phyloP scores from a whole-genome alignment of 441 rosid genomes.

The Aleurites moluccanus region DNA sequence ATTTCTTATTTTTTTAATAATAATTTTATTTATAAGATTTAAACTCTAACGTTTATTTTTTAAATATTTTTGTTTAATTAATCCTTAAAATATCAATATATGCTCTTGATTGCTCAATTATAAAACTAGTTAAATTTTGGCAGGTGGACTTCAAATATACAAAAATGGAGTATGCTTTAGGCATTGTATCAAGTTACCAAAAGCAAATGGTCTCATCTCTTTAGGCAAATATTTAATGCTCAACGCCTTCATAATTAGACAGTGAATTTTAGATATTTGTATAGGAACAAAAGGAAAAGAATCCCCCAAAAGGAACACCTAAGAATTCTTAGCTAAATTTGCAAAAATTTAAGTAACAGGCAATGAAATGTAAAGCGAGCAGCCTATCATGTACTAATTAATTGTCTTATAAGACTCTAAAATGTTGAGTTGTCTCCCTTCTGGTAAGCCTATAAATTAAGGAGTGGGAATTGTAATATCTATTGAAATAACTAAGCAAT shows the following conservation, averaged over 20 bases:
- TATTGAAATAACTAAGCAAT: background rate
- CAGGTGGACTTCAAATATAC: constrained; percentile 11
- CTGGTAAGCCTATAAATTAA: constrained; percentile 2
- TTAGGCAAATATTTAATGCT: background rate
- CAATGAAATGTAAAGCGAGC: background rate
- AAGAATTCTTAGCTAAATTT: background rate
- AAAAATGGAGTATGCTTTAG: constrained; percentile 1
- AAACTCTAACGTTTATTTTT: too few relatives aligned
- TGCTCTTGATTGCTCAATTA: background rate
- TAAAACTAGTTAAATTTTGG: background rate
- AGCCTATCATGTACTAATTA: background rate
- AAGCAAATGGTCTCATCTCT: constrained; percentile 6
- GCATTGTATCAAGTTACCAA: background rate
- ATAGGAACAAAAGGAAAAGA: constrained; percentile 5
- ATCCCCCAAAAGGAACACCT: constrained; percentile 18
- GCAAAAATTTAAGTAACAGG: background rate
- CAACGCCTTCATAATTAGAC: background rate
- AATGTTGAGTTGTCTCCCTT: constrained; percentile 18
- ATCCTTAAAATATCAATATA: too few relatives aligned
- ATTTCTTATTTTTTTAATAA: too few relatives aligned
- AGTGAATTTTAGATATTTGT: background rate
- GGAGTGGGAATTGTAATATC: background rate
- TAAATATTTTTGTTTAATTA: too few relatives aligned
- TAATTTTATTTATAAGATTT: too few relatives aligned
- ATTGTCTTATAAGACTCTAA: background rate